Base-by-base conservation (phyloP, 2,329 filamentous ascomycete genomes). In the Zarea fungicola region DNA sequence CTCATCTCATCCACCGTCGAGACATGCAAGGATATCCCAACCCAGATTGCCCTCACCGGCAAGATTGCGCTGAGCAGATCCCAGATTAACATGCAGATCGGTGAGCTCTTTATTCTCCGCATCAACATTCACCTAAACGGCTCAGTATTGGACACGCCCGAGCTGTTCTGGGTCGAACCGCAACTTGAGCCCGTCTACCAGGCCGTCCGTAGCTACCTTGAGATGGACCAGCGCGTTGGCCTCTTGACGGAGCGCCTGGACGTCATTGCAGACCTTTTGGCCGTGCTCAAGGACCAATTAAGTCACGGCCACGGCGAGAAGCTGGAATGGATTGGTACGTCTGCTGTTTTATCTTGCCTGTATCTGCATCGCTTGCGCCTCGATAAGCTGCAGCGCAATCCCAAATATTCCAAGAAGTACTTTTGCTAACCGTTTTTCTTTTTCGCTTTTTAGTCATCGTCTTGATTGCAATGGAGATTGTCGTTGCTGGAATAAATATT, bases 21-120 rank as follows among this genome's bases (percentile, higher is more conserved):
- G 56, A 85, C 86, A 1, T 96, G 91, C 60, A 95, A 95, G 64
- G 89, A 95, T 51, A 87, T 99, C 5, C 93, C 93, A 0, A 85
- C 88, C 8, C 88, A 96, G 66, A 96, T 99, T 58, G 92, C 93
- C 3, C 74, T 87, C 55, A 96, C 92, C 0, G 93, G 93, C 55
- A 93, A 91, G 62, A 93, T 99, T 62, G 85, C 88, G 48, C 81
- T 99, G 51, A 89, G 84, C 51, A 83, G 92, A 36, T 83, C 83
- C 51, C 84, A 97, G 65, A 96, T 99, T 75, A 97, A 97, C 74
- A 97, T 97, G 91, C 91, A 97, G 69, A 96, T 99, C 53, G 93
- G 93, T 65, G 91, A 99, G 71, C 81, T 99, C 47, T 99, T 99
- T 68, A 97, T 99, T 62, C 74, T 99, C 26, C 83, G 93, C 52